phyloP scores from a whole-genome alignment of 2,329 filamentous ascomycete genomes.

The Coleophoma eucalyptorum region DNA sequence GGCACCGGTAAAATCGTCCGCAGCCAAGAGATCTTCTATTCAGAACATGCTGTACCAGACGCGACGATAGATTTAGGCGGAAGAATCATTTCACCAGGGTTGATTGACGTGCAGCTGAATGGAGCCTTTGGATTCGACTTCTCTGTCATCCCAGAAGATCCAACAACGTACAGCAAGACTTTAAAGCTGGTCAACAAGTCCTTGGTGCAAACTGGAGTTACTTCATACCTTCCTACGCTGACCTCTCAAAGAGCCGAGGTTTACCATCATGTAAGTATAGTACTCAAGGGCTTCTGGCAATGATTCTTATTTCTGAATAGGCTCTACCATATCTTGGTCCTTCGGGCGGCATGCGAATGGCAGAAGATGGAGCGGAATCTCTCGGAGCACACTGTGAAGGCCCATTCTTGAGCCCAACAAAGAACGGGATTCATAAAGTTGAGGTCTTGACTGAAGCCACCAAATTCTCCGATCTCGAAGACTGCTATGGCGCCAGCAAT shows the following conservation, averaged over 20 bases:
- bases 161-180: constrained; percentile 67
- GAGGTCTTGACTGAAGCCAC: constrained; percentile 64
- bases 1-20: constrained; percentile 76
- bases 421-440: constrained; percentile 82
- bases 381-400: constrained; percentile 90
- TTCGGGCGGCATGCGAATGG: constrained; percentile 54
- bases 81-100: constrained; percentile 77
- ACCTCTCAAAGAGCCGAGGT: constrained; percentile 78
- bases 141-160: constrained; percentile 68
- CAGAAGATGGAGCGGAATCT: constrained; percentile 75
- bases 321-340: constrained; percentile 75
- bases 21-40: constrained; percentile 65
- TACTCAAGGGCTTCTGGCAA: background rate
- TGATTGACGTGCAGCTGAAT: constrained; percentile 91
- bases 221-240: constrained; percentile 81
- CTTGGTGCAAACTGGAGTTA: constrained; percentile 77
- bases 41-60: constrained; percentile 66
- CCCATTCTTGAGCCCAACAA: constrained; percentile 77
- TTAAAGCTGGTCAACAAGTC: constrained; percentile 67
- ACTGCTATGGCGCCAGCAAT: constrained; percentile 71
- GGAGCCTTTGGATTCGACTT: constrained; percentile 93
- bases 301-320: constrained; percentile 26
- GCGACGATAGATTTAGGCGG: constrained; percentile 74
- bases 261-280: constrained; percentile 63
- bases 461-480: constrained; percentile 61